A percentile compares a stretch with the other conserved stretches of the same genome.
Evolutionary conservation across 805 yeast genomes (phyloP).

Genomic region (Torulaspora quercuum): DNA sequence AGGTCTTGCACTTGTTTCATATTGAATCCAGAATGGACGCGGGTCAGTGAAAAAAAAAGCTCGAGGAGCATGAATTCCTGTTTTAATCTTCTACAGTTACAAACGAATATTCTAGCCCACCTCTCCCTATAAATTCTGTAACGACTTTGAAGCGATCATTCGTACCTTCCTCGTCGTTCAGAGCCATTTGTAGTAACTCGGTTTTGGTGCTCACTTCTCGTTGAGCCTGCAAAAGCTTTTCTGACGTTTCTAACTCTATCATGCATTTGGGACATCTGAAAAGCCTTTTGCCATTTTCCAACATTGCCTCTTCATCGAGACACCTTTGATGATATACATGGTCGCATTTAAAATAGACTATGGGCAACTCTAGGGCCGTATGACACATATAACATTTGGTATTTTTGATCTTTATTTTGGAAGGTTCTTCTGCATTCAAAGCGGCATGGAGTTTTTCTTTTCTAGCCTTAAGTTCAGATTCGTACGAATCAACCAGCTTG

Average conservation of each 20-base stretch:
- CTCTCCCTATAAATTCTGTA: slow-evolving; percentile 81
- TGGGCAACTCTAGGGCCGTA: slow-evolving; percentile 66
- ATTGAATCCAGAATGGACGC: no score
- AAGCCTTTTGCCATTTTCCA: slow-evolving; percentile 18
- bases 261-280: slow-evolving; percentile 72
- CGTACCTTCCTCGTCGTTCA: slow-evolving; percentile 45
- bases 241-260: slow-evolving; percentile 64
- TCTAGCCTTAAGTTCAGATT: slow-evolving; percentile 58
- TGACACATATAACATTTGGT: slow-evolving; percentile 65
- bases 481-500: slow-evolving; percentile 64
- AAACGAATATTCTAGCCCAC: slow-evolving; percentile 59
- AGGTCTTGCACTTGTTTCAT: slow-evolving; percentile 16
- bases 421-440: slow-evolving; percentile 38
- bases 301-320: slow-evolving; percentile 46
- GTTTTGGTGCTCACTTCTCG: slow-evolving; percentile 57
- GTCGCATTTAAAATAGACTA: slow-evolving; percentile 77
- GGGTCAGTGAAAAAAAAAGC: no score
- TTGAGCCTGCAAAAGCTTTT: slow-evolving; percentile 56
- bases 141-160: slow-evolving; percentile 69
- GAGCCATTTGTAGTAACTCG: slow-evolving; percentile 57
- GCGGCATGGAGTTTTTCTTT: slow-evolving; percentile 52
- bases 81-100: slow-evolving; percentile 11
- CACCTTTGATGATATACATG: slow-evolving; percentile 88
- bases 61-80: not conserved
- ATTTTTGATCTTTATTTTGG: slow-evolving; percentile 47